Evolutionary conservation across 2,329 filamentous ascomycete genomes (phyloP), one percentile per base, ranked within the genome.

Genomic region (Phaeosphaeriaceae sp.): DNA sequence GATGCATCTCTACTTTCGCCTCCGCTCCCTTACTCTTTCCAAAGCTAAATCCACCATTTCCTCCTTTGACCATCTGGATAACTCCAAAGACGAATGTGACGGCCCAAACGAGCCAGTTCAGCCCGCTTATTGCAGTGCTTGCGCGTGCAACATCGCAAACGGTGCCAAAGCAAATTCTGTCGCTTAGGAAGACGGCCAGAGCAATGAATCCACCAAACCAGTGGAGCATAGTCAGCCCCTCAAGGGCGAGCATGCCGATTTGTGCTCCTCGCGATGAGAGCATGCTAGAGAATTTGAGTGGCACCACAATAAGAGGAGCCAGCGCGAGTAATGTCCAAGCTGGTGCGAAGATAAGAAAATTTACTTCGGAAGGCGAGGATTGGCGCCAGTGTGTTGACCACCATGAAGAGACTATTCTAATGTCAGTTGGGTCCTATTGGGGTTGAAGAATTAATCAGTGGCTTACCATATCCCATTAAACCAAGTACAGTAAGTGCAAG

Each of bases 201-300:
- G 90, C 90, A 58, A 95, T 86, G 63, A 91, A 88, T 6, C 90
- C 91, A 0, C 88, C 87, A 67, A 97, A 94, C 92, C 92, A 96
- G 78, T 95, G 95, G 48, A 95, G 80, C 76, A 88, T 87, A 8
- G 90, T 94, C 18, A 94, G 59, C 38, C 78, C 79, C 65, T 95
- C 89, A 26, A 90, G 79, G 1, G 65, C 85, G 15, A 92, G 77
- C 13, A 91, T 83, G 0, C 54, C 65, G 38, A 61, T 56, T 43
- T 81, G 82, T 71, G 90, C 84, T 62, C 86, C 86, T 9, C 85
- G 63, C 18, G 77, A 76, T 3, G 59, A 44, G 2, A 56, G 42
- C 15, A 63, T 13, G 38, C 54, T 52, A 2, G 52, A 51, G 62
- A 85, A 77, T 73, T 85, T 86, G 35, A 83, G 76, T 1, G 89